Percentiles rank a stretch among this genome's conserved stretches.
phyloP scores from a whole-genome alignment of 768 basidiomycete species.

The Naganishia friedmannii region DNA sequence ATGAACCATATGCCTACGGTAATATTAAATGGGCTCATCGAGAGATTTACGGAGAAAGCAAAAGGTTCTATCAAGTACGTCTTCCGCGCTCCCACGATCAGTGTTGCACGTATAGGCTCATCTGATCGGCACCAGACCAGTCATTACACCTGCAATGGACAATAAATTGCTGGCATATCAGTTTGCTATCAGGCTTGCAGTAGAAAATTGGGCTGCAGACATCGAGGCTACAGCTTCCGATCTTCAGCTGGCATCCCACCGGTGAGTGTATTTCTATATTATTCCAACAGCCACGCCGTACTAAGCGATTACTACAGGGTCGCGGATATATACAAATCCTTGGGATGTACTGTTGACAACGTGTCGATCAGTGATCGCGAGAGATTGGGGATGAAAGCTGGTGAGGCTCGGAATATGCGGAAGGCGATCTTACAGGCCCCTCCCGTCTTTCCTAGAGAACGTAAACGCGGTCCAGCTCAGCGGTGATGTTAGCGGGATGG shows the following conservation, averaged over 20 bases:
- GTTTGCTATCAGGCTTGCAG: conserved; percentile 72
- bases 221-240: conserved; percentile 68
- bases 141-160: conserved; percentile 66
- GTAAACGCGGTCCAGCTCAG: conserved; percentile 43
- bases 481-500: not conserved
- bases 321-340: conserved; percentile 68
- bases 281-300: not conserved
- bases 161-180: conserved; percentile 72
- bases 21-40: conserved; percentile 70
- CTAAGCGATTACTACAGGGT: conserved; percentile 53
- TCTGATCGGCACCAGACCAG: conserved; percentile 48
- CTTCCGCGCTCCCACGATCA: not conserved
- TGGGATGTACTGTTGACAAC: conserved; percentile 72
- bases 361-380: conserved; percentile 65
- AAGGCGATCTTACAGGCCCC: conserved; percentile 73
- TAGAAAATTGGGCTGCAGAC: conserved; percentile 76
- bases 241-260: conserved; percentile 62
- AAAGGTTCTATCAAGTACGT: conserved; percentile 67
- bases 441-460: conserved; percentile 72
- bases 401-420: conserved; percentile 61
- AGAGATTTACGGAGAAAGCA: conserved; percentile 74
- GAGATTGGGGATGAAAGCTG: conserved; percentile 65
- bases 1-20: conserved; percentile 62
- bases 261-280: conserved; percentile 57
- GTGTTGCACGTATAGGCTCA: not conserved